phyloP scores from a whole-genome alignment of 2,329 filamentous ascomycete species.

The Remersonia thermophila region DNA sequence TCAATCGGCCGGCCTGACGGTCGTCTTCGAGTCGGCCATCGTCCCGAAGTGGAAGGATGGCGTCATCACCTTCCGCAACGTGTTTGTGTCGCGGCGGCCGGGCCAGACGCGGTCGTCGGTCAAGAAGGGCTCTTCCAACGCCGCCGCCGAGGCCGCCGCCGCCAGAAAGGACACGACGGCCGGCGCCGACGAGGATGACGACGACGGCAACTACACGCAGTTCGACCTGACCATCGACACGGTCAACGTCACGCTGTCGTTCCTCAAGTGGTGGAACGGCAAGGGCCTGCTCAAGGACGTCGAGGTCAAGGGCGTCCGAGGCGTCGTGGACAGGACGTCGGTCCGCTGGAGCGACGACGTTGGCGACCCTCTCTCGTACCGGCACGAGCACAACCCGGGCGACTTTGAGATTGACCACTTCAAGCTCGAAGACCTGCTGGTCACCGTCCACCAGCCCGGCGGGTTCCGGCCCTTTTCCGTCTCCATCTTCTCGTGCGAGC shows the following conservation, averaged over 20 bases:
- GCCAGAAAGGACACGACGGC: slow-evolving; percentile 39
- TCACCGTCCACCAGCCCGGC: slow-evolving; percentile 82
- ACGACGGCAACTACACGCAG: slow-evolving; percentile 95
- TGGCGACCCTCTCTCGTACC: slow-evolving; percentile 69
- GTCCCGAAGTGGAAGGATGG: slow-evolving; percentile 92
- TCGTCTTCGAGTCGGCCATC: slow-evolving; percentile 95
- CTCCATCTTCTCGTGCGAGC: slow-evolving; percentile 90
- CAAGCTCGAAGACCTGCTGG: slow-evolving; percentile 84
- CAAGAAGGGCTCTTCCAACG: slow-evolving; percentile 78
- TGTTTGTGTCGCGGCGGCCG: slow-evolving; percentile 85
- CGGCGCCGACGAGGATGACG: slow-evolving; percentile 33
- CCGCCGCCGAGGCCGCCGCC: slow-evolving; percentile 74
- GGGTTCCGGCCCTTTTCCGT: slow-evolving; percentile 90
- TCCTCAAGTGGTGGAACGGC: slow-evolving; percentile 98
- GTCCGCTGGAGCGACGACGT: slow-evolving; percentile 60
- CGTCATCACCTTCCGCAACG: slow-evolving; percentile 92
- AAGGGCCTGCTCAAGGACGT: slow-evolving; percentile 86
- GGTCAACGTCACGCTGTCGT: slow-evolving; percentile 91
- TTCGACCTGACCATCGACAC: slow-evolving; percentile 92
- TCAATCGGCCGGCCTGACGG: slow-evolving; percentile 79
- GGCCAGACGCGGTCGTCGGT: slow-evolving; percentile 73
- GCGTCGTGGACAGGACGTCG: slow-evolving; percentile 80
- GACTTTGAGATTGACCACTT: slow-evolving; percentile 97
- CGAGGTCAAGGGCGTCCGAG: slow-evolving; percentile 84
- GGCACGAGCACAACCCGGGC: slow-evolving; percentile 75